A percentile compares a stretch with the other conserved stretches of the same genome.
Conservation (phyloP, 2,329 filamentous ascomycete species). For the Colletotrichum acutatum region DNA sequence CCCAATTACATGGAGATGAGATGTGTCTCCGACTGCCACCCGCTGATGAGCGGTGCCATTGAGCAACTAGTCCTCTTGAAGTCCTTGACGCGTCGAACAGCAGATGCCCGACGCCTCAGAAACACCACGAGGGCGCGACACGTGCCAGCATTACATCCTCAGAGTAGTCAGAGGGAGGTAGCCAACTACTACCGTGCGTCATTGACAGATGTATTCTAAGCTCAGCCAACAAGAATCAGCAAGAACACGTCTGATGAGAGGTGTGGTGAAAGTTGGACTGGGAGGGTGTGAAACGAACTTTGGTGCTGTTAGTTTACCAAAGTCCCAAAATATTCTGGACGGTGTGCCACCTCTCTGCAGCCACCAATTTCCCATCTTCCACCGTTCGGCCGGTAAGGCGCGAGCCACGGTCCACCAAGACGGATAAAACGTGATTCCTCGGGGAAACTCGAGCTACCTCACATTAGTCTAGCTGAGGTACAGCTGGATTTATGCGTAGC, state of each 20-base stretch:
- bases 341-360: not conserved
- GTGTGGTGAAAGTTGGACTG: not conserved
- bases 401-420: not conserved
- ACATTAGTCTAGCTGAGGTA: not conserved
- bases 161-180: not conserved
- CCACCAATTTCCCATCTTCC: constrained; percentile 17
- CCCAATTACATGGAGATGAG: not conserved
- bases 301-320: not conserved
- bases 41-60: not conserved
- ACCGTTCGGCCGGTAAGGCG: not conserved
- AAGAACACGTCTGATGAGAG: not conserved
- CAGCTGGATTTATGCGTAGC: not conserved
- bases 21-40: not conserved
- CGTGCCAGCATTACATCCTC: not conserved
- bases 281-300: not conserved
- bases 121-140: not conserved
- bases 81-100: not conserved
- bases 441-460: not conserved
- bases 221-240: not conserved
- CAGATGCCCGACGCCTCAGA: not conserved
- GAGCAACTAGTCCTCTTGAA: not conserved
- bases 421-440: not conserved
- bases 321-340: not conserved
- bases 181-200: not conserved
- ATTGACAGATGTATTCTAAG: not conserved